A percentile compares a stretch with the other conserved stretches of the same genome.
Evolutionary conservation across 768 basidiomycete genomes (phyloP).

Genomic region (Boletus edulis): DNA sequence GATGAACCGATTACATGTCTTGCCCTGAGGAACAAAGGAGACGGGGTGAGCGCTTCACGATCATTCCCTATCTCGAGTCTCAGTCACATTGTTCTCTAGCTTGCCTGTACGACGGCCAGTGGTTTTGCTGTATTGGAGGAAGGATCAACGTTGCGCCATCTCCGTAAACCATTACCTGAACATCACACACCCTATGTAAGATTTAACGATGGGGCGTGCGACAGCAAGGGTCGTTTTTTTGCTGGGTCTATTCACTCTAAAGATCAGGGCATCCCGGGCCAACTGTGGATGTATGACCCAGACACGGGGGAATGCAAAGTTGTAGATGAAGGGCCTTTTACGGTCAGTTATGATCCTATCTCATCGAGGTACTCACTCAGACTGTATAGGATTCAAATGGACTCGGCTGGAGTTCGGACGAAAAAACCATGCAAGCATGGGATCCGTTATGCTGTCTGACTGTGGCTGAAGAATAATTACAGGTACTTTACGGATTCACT

Average conservation of each 20-base stretch:
- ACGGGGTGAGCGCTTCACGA: slow-evolving; percentile 4
- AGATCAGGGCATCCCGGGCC: slow-evolving; percentile 50
- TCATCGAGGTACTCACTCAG: not conserved
- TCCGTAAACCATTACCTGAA: slow-evolving; percentile 50
- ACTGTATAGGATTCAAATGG: slow-evolving; percentile 18
- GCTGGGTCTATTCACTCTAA: slow-evolving; percentile 59
- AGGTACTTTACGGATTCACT: slow-evolving; percentile 74
- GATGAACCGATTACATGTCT: slow-evolving; percentile 58
- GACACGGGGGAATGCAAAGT: slow-evolving; percentile 42
- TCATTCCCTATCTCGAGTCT: not conserved
- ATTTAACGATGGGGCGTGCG: slow-evolving; percentile 73
- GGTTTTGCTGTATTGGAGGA: slow-evolving; percentile 19
- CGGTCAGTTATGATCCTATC: slow-evolving; percentile 38
- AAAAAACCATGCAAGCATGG: slow-evolving; percentile 19
- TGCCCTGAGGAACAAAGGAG: slow-evolving; percentile 45
- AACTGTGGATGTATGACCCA: slow-evolving; percentile 60
- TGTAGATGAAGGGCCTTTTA: slow-evolving; percentile 64
- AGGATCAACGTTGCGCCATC: slow-evolving; percentile 43
- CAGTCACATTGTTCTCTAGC: not conserved
- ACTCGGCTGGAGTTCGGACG: slow-evolving; percentile 22
- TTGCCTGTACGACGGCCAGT: slow-evolving; percentile 22
- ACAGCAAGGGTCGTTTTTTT: slow-evolving; percentile 60
- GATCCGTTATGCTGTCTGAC: slow-evolving; percentile 3
- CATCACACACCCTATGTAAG: slow-evolving; percentile 45
- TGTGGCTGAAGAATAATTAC: slow-evolving; percentile 6